Conservation (phyloP, 805 yeast genomes). For the Jamesozyma hellenica region DNA sequence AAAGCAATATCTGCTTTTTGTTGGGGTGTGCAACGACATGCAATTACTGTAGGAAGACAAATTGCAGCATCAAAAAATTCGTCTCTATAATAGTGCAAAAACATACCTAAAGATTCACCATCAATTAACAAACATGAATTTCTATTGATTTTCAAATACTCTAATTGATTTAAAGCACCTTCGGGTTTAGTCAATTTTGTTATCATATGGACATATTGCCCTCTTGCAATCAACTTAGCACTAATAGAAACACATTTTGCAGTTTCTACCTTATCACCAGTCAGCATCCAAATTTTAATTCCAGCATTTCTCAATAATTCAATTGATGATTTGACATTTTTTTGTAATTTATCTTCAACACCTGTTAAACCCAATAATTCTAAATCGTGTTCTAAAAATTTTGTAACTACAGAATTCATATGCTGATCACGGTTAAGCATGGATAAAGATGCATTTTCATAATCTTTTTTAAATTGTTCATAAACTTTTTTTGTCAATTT, state of each 20-base stretch:
- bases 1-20: constrained; percentile 94
- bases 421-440: constrained; percentile 70
- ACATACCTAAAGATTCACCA: constrained; percentile 79
- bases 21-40: constrained; percentile 97
- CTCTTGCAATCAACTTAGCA: constrained; percentile 83
- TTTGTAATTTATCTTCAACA: constrained; percentile 90
- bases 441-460: constrained; percentile 62
- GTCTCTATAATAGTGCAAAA: constrained; percentile 47
- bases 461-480: constrained; percentile 53
- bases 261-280: constrained; percentile 98
- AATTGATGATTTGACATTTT: constrained; percentile 82
- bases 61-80: constrained; percentile 76
- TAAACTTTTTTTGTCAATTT: constrained; percentile 44
- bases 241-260: constrained; percentile 97
- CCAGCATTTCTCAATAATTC: constrained; percentile 94
- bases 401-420: constrained; percentile 59
- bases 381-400: constrained; percentile 68
- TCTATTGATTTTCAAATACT: constrained; percentile 51
- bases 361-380: constrained; percentile 91
- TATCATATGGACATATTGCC: constrained; percentile 84
- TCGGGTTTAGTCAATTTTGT: constrained; percentile 52
- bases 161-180: constrained; percentile 65
- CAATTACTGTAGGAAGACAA: constrained; percentile 84
- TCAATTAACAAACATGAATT: constrained; percentile 70
- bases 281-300: constrained; percentile 95